A percentile compares a stretch with the other conserved stretches of the same genome.
Conservation (phyloP, 2,329 filamentous ascomycete species). For the Teratosphaeria viscida region DNA sequence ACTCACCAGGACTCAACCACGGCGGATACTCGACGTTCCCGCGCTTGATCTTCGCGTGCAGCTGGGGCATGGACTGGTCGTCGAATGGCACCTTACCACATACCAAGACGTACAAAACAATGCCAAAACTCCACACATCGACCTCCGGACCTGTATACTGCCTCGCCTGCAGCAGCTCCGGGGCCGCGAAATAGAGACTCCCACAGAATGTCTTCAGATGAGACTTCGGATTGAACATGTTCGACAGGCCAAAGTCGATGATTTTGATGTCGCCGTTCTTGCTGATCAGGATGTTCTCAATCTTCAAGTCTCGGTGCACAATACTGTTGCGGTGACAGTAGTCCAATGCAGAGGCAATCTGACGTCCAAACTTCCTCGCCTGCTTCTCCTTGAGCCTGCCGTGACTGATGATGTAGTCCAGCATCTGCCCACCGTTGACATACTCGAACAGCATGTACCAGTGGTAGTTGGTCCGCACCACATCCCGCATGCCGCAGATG, state of each 20-base stretch:
- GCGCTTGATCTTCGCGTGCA: conserved; percentile 98
- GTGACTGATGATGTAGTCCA: conserved; percentile 98
- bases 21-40: conserved; percentile 90
- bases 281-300: conserved; percentile 98
- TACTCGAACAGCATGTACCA: conserved; percentile 99
- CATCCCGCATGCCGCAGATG: conserved; percentile 90
- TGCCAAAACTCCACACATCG: conserved; percentile 97
- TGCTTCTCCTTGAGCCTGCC: conserved; percentile 97
- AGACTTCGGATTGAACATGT: conserved; percentile 76
- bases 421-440: conserved; percentile 97
- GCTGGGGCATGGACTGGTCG: conserved; percentile 95
- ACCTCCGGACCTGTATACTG: conserved; percentile 95
- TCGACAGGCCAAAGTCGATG: conserved; percentile 96
- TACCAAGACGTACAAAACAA: conserved; percentile 91
- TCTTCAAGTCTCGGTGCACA: conserved; percentile 93
- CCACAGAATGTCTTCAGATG: conserved; percentile 96
- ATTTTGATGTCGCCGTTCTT: conserved; percentile 99
- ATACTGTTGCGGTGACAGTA: conserved; percentile 98
- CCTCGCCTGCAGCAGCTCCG: conserved; percentile 83
- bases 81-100: conserved; percentile 98
- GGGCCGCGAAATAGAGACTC: conserved; percentile 93
- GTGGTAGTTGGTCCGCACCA: conserved; percentile 90
- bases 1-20: conserved; percentile 78
- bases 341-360: conserved; percentile 92
- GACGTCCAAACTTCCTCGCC: conserved; percentile 90